phyloP scores from a whole-genome alignment of 441 rosid species.

The Adansonia rubrostipa region DNA sequence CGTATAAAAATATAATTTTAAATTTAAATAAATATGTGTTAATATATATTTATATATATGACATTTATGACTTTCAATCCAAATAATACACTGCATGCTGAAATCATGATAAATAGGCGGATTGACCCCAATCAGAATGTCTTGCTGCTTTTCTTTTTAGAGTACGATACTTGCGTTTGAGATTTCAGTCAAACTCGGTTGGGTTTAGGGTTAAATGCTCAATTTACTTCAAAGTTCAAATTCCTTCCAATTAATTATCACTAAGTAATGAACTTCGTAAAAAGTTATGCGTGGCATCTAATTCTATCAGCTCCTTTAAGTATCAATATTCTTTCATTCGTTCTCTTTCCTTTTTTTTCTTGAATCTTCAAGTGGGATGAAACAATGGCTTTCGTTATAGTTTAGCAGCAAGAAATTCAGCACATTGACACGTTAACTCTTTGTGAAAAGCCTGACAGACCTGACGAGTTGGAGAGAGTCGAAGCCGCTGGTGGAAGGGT shows the following conservation, averaged over 20 bases:
- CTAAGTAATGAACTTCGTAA: background rate
- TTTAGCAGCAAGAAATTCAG: background rate
- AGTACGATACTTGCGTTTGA: background rate
- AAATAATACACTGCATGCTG: too few relatives aligned
- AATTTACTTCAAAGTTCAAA: background rate
- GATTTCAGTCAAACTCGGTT: background rate
- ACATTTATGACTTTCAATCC: too few relatives aligned
- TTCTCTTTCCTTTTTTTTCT: background rate
- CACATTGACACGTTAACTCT: background rate
- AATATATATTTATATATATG: too few relatives aligned
- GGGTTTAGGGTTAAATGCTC: background rate
- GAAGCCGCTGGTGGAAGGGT: constrained; percentile 63
- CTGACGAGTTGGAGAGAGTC: constrained; percentile 51
- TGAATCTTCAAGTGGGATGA: background rate
- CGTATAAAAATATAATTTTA: too few relatives aligned
- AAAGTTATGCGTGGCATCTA: too few relatives aligned
- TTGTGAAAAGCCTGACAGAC: constrained; percentile 57
- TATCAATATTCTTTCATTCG: background rate
- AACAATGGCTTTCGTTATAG: background rate
- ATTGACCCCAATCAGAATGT: background rate
- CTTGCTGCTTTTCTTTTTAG: background rate
- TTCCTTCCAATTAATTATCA: background rate
- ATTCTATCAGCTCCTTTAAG: too few relatives aligned
- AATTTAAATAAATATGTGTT: too few relatives aligned
- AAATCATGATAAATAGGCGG: background rate